A percentile compares a stretch with the other conserved stretches of the same genome.
Conservation (phyloP, 2,329 filamentous ascomycete genomes). For the Colletotrichum sp. region DNA sequence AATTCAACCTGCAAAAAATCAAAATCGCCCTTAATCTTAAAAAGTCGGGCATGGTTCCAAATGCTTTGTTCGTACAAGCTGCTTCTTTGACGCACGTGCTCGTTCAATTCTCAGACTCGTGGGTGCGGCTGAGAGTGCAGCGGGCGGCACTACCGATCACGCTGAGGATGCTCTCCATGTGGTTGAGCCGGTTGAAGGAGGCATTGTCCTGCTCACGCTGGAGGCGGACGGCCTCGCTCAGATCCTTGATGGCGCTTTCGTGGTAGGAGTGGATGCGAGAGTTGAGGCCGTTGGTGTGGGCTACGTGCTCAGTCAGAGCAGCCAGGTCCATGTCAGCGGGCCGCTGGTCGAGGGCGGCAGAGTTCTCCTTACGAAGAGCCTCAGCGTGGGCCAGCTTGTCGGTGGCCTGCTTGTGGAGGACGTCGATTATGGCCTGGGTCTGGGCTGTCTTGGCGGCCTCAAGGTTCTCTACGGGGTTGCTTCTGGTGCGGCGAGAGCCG, state of each 20-base stretch:
- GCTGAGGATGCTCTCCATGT: neutral
- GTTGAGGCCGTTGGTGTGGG: neutral
- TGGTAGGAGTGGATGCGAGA: neutral
- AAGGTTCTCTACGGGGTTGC: neutral
- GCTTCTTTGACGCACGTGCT: neutral
- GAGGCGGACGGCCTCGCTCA: neutral
- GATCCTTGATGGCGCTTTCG: neutral
- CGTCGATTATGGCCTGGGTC: neutral
- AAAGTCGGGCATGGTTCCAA: neutral
- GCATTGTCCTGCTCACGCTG: neutral
- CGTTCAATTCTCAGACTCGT: neutral
- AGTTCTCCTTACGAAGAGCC: neutral
- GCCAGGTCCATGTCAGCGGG: neutral
- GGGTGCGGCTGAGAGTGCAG: neutral
- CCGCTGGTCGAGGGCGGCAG: neutral
- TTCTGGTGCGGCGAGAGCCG: neutral
- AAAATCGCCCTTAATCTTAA: neutral
- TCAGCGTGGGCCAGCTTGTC: slow-evolving; percentile 5
- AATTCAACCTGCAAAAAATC: neutral
- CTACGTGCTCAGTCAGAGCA: neutral
- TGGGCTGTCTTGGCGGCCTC: neutral
- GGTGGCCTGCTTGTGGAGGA: neutral
- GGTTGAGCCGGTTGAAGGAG: neutral
- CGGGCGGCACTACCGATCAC: neutral
- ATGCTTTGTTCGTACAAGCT: neutral